Evolutionary conservation across 331 rosid genomes (phyloP).

Genomic region (Malus hybrid): DNA sequence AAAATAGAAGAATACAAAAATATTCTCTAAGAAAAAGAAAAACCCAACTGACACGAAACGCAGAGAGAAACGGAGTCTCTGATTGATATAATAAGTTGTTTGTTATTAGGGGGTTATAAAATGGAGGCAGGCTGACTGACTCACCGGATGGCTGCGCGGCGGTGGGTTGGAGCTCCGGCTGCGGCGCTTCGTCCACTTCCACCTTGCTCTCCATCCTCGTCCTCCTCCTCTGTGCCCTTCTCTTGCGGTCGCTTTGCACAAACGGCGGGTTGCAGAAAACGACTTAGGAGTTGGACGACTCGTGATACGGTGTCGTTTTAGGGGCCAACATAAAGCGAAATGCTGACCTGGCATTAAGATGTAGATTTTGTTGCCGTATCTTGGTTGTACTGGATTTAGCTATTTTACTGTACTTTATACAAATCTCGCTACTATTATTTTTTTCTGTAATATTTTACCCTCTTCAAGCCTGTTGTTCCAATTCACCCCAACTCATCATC

Average conservation of each 20-base stretch:
- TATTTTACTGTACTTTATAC: too few relatives aligned
- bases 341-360: too few relatives aligned
- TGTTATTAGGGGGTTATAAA: background rate
- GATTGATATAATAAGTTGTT: background rate
- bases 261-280: background rate
- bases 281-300: background rate
- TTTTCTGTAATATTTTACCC: too few relatives aligned
- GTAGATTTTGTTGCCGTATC: too few relatives aligned
- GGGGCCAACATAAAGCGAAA: too few relatives aligned
- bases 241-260: background rate
- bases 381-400: too few relatives aligned
- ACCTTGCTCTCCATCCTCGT: background rate
- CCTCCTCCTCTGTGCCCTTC: background rate
- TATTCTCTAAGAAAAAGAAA: background rate
- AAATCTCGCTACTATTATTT: too few relatives aligned
- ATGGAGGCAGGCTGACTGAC: slow-evolving; percentile 19
- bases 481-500: too few relatives aligned
- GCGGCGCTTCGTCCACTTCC: slow-evolving; percentile 62
- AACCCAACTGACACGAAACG: background rate
- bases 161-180: slow-evolving; percentile 57
- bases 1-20: too few relatives aligned
- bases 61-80: background rate
- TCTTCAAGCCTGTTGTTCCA: too few relatives aligned
- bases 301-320: background rate
- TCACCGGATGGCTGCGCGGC: slow-evolving; percentile 1